Evolutionary conservation across 2,329 filamentous ascomycete species (phyloP).

Genomic region (Chaetomium olivaceum): DNA sequence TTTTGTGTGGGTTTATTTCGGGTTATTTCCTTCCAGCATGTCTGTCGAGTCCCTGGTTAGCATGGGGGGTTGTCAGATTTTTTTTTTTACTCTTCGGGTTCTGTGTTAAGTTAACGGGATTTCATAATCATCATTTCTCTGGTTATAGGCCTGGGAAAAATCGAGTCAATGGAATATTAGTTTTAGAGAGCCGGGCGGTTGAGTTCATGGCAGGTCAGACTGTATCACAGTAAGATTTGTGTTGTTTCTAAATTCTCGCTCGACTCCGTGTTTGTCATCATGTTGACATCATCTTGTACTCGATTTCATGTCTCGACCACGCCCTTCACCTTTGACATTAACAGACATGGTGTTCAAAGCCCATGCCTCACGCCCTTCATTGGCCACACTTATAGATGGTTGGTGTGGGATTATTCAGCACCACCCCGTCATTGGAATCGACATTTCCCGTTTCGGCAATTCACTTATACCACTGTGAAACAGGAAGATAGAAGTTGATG

Average conservation of each 20-base stretch:
- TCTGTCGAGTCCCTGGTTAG: not conserved
- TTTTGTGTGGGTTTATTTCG: conserved; percentile 8
- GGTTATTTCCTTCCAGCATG: not conserved
- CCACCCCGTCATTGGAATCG: not conserved
- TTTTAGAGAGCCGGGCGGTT: not conserved
- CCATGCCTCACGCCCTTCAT: not conserved
- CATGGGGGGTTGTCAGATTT: not conserved
- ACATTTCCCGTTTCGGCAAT: not conserved
- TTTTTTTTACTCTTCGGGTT: not conserved
- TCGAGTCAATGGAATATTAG: not conserved
- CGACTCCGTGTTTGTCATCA: conserved; percentile 6
- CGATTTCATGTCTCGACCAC: not conserved
- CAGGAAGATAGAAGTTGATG: not conserved
- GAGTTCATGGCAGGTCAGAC: not conserved
- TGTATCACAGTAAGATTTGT: not conserved
- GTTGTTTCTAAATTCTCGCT: not conserved
- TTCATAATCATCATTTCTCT: not conserved
- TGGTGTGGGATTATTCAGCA: conserved; percentile 1
- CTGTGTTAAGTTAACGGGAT: conserved; percentile 9
- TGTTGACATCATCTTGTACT: not conserved
- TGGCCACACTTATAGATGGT: not conserved
- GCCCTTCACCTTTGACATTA: not conserved
- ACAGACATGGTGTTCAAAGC: not conserved
- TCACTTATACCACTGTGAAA: not conserved
- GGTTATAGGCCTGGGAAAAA: not conserved